These are phyloP conservation scores for Sutorius eximius DNA, from an alignment of 1,284 basidiomycete species.

Conservation along the genomic window DNA sequence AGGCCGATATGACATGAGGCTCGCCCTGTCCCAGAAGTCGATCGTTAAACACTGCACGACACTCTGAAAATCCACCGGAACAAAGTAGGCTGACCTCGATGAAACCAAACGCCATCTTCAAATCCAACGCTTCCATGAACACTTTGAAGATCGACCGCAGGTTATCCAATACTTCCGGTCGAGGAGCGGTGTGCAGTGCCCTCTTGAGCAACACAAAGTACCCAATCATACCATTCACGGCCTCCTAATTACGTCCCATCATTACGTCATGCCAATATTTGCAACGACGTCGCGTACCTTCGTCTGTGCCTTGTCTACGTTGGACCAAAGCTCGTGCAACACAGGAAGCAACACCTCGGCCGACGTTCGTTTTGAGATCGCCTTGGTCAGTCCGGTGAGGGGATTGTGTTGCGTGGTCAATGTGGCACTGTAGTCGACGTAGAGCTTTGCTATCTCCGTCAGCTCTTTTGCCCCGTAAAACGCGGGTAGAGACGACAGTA, in stretches of 20 bases:
- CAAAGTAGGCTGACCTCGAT: constrained; percentile 34
- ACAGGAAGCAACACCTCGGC: constrained; percentile 67
- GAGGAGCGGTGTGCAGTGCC: constrained; percentile 63
- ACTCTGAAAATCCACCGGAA: background rate
- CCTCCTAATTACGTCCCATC: constrained; percentile 16
- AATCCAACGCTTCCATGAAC: constrained; percentile 80
- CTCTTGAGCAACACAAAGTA: constrained; percentile 74
- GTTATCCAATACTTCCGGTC: constrained; percentile 66
- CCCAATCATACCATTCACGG: constrained; percentile 39
- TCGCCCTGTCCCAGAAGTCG: constrained; percentile 44
- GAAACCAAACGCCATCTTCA: constrained; percentile 38
- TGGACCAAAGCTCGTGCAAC: constrained; percentile 57
- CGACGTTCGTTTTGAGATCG: constrained; percentile 68
- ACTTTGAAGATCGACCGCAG: constrained; percentile 78
- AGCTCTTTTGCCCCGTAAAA: constrained; percentile 72
- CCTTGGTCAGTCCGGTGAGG: constrained; percentile 47
- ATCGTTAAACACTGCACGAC: background rate
- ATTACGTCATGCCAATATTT: background rate
- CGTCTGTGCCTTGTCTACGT: constrained; percentile 31
- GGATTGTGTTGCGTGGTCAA: constrained; percentile 29
- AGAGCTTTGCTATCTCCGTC: constrained; percentile 53
- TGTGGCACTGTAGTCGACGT: constrained; percentile 46
- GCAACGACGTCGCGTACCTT: constrained; percentile 36
- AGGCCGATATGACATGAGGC: constrained; percentile 64
- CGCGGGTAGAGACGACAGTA: constrained; percentile 63